Base-by-base conservation (phyloP, 148 eudicot genomes). In the Polygonum maritimum region DNA sequence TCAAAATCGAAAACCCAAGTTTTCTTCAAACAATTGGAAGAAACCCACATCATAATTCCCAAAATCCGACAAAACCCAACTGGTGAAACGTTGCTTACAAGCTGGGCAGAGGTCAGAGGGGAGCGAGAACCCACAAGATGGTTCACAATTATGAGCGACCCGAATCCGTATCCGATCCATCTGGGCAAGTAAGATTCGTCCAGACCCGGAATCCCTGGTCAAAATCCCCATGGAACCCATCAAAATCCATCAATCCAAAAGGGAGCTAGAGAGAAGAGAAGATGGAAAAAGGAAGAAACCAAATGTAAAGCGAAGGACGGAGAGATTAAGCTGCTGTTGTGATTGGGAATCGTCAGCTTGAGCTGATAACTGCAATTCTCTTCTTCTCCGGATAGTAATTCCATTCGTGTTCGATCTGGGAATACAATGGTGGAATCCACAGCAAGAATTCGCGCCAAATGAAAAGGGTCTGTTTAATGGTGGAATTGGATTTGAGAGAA, bases 101-200 rank as follows among this genome's bases (percentile, higher is more conserved):
- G 86, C 87, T 95, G 99, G 73, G 99, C 88, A 54, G 96, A 76
- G 19, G 91, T 76, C 36, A 85, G 74, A 19, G 84, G 13, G n/a
- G 86, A 81, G 77, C 73, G 83, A 5, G 97, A 88, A 74, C 91
- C 91, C 69, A 88, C 71, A 74, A 94, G 92, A 81, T 91, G 97
- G 79, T 94, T 94, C 79, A 92, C 33, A 21, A 92, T 1, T 65
- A 95, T 78, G 60, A 95, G 92, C 41, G 87, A 81, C 18, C 98
- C 99, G 78, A 95, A 91, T 33, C 81, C 91, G 65, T 90, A 95
- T 5, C 98, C 99, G 75, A 95, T 84, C 89, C 89, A 95, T 92
- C 97, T 92, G 79, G 98, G 98, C 81, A 94, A 84, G 79, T 94
- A 88, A 7, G 98, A 94, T 83, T 94, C 98, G 41, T 95, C 98